Base-by-base conservation (phyloP, 2,329 filamentous ascomycete species). In the Trichoderma cornu-damae region DNA sequence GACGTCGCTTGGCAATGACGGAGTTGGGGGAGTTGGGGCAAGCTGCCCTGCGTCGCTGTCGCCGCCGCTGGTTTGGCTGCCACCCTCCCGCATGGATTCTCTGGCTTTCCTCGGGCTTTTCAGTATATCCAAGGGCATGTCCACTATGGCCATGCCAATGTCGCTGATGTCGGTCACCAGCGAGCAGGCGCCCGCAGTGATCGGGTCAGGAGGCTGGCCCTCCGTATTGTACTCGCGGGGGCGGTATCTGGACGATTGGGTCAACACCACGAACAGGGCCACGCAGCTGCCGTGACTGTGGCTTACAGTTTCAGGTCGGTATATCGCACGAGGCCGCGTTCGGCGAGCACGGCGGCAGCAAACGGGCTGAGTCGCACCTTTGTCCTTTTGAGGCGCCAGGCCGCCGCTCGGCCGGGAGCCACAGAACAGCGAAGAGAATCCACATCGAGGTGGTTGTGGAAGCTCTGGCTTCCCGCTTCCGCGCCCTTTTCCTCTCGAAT, bases 141-240 rank as follows among this genome's bases (percentile, higher is more conserved):
- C 90, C 1, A 89, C 89, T 38, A 96, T 79, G 1, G 90, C 89
- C 81, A 95, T 88, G 65, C 89, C 83, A 58, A 96, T 86, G 37
- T 82, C 87, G 24, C 87, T 85, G 46, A 94, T 77, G n/a, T 92
- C 93, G 5, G 88, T 88, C n/a, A 96, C 76, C 1, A 96, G 73
- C 0, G 91, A 89, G 43, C 84, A 83, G 0, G 90, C 85, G 14
- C 85, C 88, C 18, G 89, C 90, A 12, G 87, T 85, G 22, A 95
- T 82, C 0, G 90, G 90, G 62, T 94, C 90, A 65, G 82, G 85
- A 0, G 90, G 90, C 43, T 91, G 87, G 30, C 87, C 83, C 59
- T 90, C 88, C 0, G 88, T 89, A 61, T 87, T 84, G 69, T 93
- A 90, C 68, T 95, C 89, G 18, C 70, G 72, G 0, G 74, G 62